A percentile compares a stretch with the other conserved stretches of the same genome.
These are phyloP conservation scores for Pythium periplocum DNA, from an alignment of 352 stramenopile genomes.

Conservation along the genomic window DNA sequence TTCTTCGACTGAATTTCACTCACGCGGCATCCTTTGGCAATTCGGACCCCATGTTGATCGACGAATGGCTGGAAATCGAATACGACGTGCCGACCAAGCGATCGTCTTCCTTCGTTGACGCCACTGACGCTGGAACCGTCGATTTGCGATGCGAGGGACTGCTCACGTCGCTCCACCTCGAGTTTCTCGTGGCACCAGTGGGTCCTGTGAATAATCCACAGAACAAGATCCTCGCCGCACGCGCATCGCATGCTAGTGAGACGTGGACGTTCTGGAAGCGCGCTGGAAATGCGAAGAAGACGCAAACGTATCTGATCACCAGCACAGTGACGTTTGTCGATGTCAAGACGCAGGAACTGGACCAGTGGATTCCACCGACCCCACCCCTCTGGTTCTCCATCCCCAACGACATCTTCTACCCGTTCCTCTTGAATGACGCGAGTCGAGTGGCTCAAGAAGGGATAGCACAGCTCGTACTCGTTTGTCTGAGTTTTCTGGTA, in stretches of 20 bases:
- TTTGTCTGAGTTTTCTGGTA: neutral
- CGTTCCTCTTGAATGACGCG: conserved; percentile 27
- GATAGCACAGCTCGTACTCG: neutral
- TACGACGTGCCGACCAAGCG: conserved; percentile 27
- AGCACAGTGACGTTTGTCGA: conserved; percentile 30
- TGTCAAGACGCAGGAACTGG: conserved; percentile 14
- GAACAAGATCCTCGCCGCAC: conserved; percentile 36
- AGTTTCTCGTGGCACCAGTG: conserved; percentile 36
- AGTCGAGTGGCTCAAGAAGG: neutral
- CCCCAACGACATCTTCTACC: conserved; percentile 46
- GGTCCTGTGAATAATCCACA: conserved; percentile 25
- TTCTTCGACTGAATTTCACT: conserved; percentile 33
- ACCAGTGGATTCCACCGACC: conserved; percentile 29
- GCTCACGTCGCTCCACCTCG: conserved; percentile 23
- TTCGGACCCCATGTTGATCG: conserved; percentile 27
- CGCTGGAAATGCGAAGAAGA: conserved; percentile 2
- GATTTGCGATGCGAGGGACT: conserved; percentile 25
- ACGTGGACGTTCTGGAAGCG: conserved; percentile 33
- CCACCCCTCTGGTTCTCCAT: conserved; percentile 51
- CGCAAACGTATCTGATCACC: conserved; percentile 23
- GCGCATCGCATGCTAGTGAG: conserved; percentile 25
- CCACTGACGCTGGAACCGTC: conserved; percentile 12
- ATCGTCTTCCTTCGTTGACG: conserved; percentile 14
- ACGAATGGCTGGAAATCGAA: conserved; percentile 34
- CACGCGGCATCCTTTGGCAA: conserved; percentile 38